A percentile compares a stretch with the other conserved stretches of the same genome.
phyloP scores from a whole-genome alignment of 2,329 filamentous ascomycete species.

The Dissoconium aciculare region DNA sequence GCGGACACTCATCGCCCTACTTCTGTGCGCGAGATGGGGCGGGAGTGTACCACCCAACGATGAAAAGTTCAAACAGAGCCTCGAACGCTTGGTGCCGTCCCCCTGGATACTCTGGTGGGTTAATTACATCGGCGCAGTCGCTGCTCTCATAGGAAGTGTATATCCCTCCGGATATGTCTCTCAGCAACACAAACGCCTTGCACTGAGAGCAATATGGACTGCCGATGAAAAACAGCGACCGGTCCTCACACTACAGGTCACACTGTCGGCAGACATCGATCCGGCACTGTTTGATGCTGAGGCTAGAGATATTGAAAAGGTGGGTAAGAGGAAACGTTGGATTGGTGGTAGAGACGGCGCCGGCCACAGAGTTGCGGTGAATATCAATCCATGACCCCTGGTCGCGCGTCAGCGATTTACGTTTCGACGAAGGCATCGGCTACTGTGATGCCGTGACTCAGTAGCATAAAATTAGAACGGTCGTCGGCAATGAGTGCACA shows the following conservation, averaged over 20 bases:
- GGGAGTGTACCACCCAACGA: slow-evolving; percentile 47
- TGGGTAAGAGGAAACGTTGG: slow-evolving; percentile 48
- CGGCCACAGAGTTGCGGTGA: slow-evolving; percentile 28
- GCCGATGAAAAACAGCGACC: slow-evolving; percentile 28
- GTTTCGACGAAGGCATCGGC: too few relatives aligned
- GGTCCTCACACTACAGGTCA: slow-evolving; percentile 31
- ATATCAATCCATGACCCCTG: too few relatives aligned
- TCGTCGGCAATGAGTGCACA: too few relatives aligned
- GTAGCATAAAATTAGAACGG: too few relatives aligned
- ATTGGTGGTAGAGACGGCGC: slow-evolving; percentile 27
- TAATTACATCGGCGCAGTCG: slow-evolving; percentile 47
- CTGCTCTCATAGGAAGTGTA: slow-evolving; percentile 40
- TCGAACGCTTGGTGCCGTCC: slow-evolving; percentile 38
- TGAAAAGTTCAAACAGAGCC: slow-evolving; percentile 37
- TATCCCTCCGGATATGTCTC: slow-evolving; percentile 44
- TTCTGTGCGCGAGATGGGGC: slow-evolving; percentile 61
- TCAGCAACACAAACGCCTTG: slow-evolving; percentile 26
- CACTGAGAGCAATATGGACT: slow-evolving; percentile 30
- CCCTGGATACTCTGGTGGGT: slow-evolving; percentile 49
- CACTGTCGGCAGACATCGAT: slow-evolving; percentile 26
- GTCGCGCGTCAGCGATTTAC: too few relatives aligned
- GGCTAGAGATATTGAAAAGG: slow-evolving; percentile 35
- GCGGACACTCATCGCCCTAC: slow-evolving; percentile 55
- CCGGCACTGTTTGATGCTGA: slow-evolving; percentile 29
- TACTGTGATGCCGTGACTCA: too few relatives aligned